Percentiles rank a stretch among this genome's conserved stretches.
phyloP scores from a whole-genome alignment of 2,329 filamentous ascomycete genomes.

The Colletotrichum spinosum region DNA sequence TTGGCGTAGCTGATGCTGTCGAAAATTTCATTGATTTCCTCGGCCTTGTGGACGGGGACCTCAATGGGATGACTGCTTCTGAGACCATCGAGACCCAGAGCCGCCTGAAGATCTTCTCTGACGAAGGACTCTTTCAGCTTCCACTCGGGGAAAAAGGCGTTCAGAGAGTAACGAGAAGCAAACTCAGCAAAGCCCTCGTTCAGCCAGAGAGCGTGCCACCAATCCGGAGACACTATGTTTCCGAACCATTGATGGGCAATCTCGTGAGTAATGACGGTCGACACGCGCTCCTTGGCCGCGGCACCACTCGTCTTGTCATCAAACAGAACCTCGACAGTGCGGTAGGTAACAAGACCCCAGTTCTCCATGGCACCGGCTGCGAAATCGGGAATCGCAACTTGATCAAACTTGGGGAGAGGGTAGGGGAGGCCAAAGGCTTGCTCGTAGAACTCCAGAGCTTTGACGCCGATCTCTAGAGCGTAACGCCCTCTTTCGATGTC shows the following conservation, averaged over 20 bases:
- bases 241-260: constrained; percentile 98
- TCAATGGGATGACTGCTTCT: constrained; percentile 97
- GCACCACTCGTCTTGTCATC: constrained; percentile 94
- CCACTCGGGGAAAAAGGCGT: constrained; percentile 97
- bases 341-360: constrained; percentile 96
- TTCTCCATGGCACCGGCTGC: constrained; percentile 93
- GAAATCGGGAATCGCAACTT: constrained; percentile 96
- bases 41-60: constrained; percentile 92
- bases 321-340: constrained; percentile 88
- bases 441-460: constrained; percentile 93
- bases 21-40: constrained; percentile 98
- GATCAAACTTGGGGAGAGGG: constrained; percentile 93
- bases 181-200: constrained; percentile 86
- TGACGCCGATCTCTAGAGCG: constrained; percentile 88
- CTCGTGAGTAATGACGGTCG: constrained; percentile 96
- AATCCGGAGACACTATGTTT: constrained; percentile 97
- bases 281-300: constrained; percentile 89
- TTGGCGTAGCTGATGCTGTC: constrained; percentile 98
- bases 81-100: constrained; percentile 87
- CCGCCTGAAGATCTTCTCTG: constrained; percentile 89
- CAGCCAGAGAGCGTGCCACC: constrained; percentile 97
- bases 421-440: constrained; percentile 91
- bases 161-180: constrained; percentile 76
- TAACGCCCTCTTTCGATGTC: constrained; percentile 93
- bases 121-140: constrained; percentile 98